Base-by-base conservation (phyloP, 805 yeast genomes). In the Kockiozyma suomiensis region DNA sequence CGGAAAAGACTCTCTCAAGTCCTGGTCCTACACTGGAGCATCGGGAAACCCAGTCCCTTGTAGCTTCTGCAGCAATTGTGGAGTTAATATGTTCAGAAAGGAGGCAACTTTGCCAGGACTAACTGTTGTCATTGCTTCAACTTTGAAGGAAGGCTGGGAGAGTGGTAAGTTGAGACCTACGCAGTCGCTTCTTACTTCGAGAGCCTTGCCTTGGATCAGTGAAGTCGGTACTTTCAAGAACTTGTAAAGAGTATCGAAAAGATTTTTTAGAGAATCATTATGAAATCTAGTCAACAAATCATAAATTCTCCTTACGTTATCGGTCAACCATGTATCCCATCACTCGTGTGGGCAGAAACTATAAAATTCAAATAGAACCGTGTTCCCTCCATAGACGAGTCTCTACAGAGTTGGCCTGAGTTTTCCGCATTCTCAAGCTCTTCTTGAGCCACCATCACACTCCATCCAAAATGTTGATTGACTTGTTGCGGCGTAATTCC, bases 311-410 rank as follows among this genome's bases (percentile, higher is more conserved):
- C n/a, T n/a, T n/a, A n/a, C n/a, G n/a, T n/a, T n/a, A 41, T 41
- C 12, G 13, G 12, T 41, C 3, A 21, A 19, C 13, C 13, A 4
- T 23, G 10, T 28, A 42, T 23, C 32, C 4, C 8, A 30, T 35
- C 15, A 42, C 26, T 5, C 51, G 19, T 13, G 60, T 50, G 26
- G 4, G 42, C 42, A 17, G 42, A 38, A 21, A n/a, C 19, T 2
- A 38, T 38, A 8, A 49, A 12, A 54, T 88, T 88, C 46, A 76
- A 70, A 68, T 81, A 88, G 71, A 84, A 89, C 52, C 81, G 79
- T 2, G 84, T 79, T 0, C 94, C 96, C 50, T 84, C 79, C 1
- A 86, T 76, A 65, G 85, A 84, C 66, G 85, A 84, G 73, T 89
- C 96, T 3, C 88, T 77, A 19, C 87, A 82, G 1, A 89, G 69